Base-by-base conservation (phyloP, 2,329 filamentous ascomycete genomes). In the Ophiostoma novo-ulmi region DNA sequence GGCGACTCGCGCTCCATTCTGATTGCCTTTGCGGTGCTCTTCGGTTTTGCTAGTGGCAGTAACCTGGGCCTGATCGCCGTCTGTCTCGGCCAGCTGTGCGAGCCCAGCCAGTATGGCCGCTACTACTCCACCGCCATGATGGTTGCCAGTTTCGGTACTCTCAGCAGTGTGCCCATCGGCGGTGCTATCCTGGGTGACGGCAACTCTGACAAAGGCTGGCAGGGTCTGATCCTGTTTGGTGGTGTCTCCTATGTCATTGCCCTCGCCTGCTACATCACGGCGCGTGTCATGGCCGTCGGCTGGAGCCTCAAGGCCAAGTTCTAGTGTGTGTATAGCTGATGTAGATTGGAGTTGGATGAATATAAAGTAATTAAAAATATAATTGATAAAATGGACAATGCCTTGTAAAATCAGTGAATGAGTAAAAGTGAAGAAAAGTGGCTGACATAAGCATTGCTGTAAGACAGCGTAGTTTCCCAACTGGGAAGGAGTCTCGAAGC, bases 31-130 rank as follows among this genome's bases (percentile, higher is more conserved):
- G 84, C 86, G 0, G 80, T 92, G 1, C 76, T 92, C 1, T 94
- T 96, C 78, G 93, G 93, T 1, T 92, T 96, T 75, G 89, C 88
- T 1, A 91, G 88, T 69, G 93, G 93, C 5, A 90, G 88, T 74
- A 94, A 94, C 75, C 89, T 97, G 72, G 89, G 87, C 0, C 78
- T 97, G 36, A 90, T 91, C 0, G 92, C 93, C 0, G 92, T 96
- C 0, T 95, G 92, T 74, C 85, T 96, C 0, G 91, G 91, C 1
- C 92, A 95, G 80, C 83, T 95, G 17, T 96, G 92, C 78, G 87
- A 89, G 58, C 89, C 91, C 1, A 85, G 90, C 71, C 84, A 93
- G 69, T 96, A 76, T 38, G 78, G 77, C 0, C 82, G 90, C 22
- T 92, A 91, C 76, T 92, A 90, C 76, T 89, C 91, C 1, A 93